Base-by-base conservation (phyloP, 257 asterid genomes). In the Eustoma russellianum region DNA sequence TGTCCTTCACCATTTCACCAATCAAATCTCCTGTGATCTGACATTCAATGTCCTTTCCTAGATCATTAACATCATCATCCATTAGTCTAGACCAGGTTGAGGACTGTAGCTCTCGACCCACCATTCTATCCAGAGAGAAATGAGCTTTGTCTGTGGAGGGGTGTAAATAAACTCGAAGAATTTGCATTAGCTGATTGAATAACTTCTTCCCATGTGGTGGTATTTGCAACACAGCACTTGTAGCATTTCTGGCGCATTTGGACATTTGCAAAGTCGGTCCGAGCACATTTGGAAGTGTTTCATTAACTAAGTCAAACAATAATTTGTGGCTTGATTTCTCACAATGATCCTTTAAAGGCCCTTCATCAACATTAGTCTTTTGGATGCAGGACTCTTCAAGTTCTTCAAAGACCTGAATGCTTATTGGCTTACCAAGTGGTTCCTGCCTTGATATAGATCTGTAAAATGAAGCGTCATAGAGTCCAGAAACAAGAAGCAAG, bases 401-500 rank as follows among this genome's bases (percentile, higher is more conserved):
- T 69, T 83, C 94, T 56, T 88, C 85, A 35, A 85, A 88, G 52
- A 78, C 93, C 48, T 71, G 81, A 47, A 73, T 54, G 83, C 86
- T 78, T 46, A 88, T 81, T 59, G 85, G 85, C 81, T 78, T 88
- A 19, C 93, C 94, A 9, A 77, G 80, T 14, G 88, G 88, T 53
- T 88, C 95, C 95, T 88, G 81, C 68, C 83, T 88, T 46, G 94
- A 74, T 57, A 75, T 52, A 50, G 88, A 76, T 63, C 56, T 75
- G 48, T 77, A 70, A 50, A 60, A 71, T 17, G 94, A 69, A 57
- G 85, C 88, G 60, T 81, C 80, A 53, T 83, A 92, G 13, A 85
- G 68, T 59, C 97, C 97, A 55, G 94, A 78, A 70, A 83, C 89
- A 17, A 83, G 53, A 9, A 92, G 93, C 80, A 92, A 79, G 56